These are phyloP conservation scores for Oryza nivara DNA, from an alignment of 176 grass and related monocot species.

Conservation along the genomic window DNA sequence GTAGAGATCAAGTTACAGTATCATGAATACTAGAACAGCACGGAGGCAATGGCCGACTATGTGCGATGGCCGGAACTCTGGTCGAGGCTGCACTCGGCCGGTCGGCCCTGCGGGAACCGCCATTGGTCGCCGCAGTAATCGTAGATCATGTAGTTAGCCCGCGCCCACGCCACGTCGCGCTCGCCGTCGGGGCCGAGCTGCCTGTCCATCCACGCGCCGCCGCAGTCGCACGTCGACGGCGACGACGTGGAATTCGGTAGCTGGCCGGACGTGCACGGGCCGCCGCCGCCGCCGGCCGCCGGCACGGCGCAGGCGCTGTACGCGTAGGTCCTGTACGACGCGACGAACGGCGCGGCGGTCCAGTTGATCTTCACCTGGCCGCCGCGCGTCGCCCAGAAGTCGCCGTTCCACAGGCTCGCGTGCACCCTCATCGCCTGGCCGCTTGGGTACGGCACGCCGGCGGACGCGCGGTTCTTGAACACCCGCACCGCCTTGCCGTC, in stretches of 20 bases:
- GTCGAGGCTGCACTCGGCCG: constrained; percentile 47
- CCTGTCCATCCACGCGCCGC: constrained; percentile 37
- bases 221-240: background rate
- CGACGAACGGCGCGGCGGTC: constrained; percentile 46
- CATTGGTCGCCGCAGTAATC: constrained; percentile 51
- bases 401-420: constrained; percentile 51
- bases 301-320: constrained; percentile 31
- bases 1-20: background rate
- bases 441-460: constrained; percentile 40
- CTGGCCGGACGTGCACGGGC: background rate
- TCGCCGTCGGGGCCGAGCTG: constrained; percentile 14
- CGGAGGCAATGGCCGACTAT: background rate
- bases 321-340: constrained; percentile 42
- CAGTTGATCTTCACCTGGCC: constrained; percentile 56
- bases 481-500: constrained; percentile 43
- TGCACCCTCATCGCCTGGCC: constrained; percentile 42
- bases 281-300: background rate
- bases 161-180: constrained; percentile 32
- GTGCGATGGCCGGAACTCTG: background rate
- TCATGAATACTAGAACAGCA: background rate
- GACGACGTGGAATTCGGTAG: background rate
- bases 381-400: constrained; percentile 55
- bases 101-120: constrained; percentile 37
- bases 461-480: constrained; percentile 37
- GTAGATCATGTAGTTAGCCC: constrained; percentile 50